These are phyloP conservation scores for Hypoxylon sp. DNA, from an alignment of 2,329 filamentous ascomycete genomes.

Conservation along the genomic window DNA sequence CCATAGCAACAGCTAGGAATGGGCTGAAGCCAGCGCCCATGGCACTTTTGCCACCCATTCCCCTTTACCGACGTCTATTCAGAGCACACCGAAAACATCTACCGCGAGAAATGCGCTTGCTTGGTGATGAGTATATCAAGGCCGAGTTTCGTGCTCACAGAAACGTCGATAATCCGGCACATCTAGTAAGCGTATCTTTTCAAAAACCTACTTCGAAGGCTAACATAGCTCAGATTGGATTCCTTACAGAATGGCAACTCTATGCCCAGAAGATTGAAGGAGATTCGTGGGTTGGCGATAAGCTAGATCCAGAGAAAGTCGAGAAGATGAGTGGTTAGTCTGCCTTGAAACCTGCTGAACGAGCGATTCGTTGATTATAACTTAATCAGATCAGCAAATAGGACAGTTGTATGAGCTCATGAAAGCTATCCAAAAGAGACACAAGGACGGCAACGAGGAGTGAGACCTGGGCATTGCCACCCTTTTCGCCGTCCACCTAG, in stretches of 20 bases:
- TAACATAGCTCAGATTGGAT: slow-evolving; percentile 78
- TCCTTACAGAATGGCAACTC: slow-evolving; percentile 95
- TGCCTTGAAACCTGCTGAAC: background rate
- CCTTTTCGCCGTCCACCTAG: background rate
- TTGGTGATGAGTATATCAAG: slow-evolving; percentile 95
- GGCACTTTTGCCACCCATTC: slow-evolving; percentile 87
- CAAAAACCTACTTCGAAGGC: background rate
- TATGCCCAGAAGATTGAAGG: slow-evolving; percentile 95
- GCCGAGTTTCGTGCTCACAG: slow-evolving; percentile 89
- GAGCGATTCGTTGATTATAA: slow-evolving; percentile 8
- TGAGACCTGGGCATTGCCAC: background rate
- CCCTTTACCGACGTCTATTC: slow-evolving; percentile 87
- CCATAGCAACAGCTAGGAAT: slow-evolving; percentile 47
- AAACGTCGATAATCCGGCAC: slow-evolving; percentile 88
- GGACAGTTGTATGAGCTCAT: slow-evolving; percentile 95
- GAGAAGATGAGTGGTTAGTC: slow-evolving; percentile 92
- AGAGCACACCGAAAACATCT: slow-evolving; percentile 87
- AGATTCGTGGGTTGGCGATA: slow-evolving; percentile 85
- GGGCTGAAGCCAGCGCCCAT: slow-evolving; percentile 55
- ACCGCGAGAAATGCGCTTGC: slow-evolving; percentile 77
- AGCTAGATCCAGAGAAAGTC: slow-evolving; percentile 84
- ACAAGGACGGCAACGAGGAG: slow-evolving; percentile 44
- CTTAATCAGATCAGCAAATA: slow-evolving; percentile 84
- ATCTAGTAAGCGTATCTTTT: slow-evolving; percentile 73
- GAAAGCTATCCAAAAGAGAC: slow-evolving; percentile 75